Base-by-base conservation (phyloP, 1,284 basidiomycete genomes). In the Sporisorium sorghi region DNA sequence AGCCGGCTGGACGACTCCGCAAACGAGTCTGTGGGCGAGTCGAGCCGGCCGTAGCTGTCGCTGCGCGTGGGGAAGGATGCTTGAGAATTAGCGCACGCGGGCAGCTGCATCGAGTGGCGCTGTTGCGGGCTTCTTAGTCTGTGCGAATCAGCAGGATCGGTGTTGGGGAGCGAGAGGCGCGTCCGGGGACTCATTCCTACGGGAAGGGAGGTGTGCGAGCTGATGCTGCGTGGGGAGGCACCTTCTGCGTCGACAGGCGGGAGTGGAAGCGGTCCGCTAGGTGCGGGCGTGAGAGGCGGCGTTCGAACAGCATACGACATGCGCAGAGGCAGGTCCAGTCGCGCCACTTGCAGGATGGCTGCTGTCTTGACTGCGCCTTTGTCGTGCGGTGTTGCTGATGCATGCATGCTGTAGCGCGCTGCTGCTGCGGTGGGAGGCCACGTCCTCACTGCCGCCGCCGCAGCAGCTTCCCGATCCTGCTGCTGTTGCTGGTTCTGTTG, bases 251-350 rank as follows among this genome's bases (percentile, higher is more conserved):
- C 52, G 24, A 43, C 19, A 5, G 64, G 58, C 24, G 58, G 48
- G 11, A 52, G 28, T 3, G 58, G 53, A 33, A 67, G 54, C 8
- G 64, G 53, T 1, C 53, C 58, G 10, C n/a, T 52, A 7, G 64
- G 64, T 17, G 64, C 58, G 4, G 64, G 58, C 5, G 58, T 55
- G 7, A 23, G 35, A 14, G 64, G 64, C 33, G 57, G 64, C 14
- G 53, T 33, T 26, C 58, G 28, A 3, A 12, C 3, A 8, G 35
- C 35, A 15, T 37, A 37, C 1, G 21, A 35, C 23, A n/a, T 32
- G n/a, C 44, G 30, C 17, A 40, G 15, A 0, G 49, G 26, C 8
- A 57, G 15, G 28, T 51, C 44, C 17, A 19, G 7, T 19, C 28
- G 26, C 4, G 46, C 46, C 12, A 28, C 46, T 8, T 30, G 15